Percentiles rank a stretch among this genome's conserved stretches.
These are phyloP conservation scores for Umbilicus rupestris DNA, from an alignment of 164 flowering plant species.

Conservation along the genomic window DNA sequence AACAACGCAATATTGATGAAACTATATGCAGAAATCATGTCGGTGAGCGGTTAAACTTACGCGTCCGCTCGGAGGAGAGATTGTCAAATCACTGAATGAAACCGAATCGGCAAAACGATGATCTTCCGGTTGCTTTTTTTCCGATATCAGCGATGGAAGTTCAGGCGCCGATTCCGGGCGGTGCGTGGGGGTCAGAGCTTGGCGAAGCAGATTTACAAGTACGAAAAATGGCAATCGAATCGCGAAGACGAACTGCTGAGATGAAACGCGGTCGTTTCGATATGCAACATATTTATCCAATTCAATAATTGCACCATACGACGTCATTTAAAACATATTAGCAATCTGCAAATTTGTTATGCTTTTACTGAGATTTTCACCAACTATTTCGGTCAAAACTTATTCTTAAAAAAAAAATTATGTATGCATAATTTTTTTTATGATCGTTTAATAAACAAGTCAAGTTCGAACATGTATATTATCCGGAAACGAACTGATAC, in stretches of 20 bases:
- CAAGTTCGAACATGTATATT: too few relatives aligned
- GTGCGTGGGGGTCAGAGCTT: too few relatives aligned
- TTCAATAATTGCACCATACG: neutral
- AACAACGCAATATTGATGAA: neutral
- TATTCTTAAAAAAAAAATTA: too few relatives aligned
- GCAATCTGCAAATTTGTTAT: too few relatives aligned
- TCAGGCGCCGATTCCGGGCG: too few relatives aligned
- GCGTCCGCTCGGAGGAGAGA: neutral
- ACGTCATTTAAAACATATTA: too few relatives aligned
- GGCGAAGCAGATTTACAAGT: too few relatives aligned
- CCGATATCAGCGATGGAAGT: neutral
- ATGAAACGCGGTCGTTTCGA: neutral
- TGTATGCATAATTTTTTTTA: too few relatives aligned
- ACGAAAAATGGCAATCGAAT: neutral
- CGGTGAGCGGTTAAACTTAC: neutral
- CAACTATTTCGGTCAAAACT: too few relatives aligned
- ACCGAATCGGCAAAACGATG: neutral
- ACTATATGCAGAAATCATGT: neutral
- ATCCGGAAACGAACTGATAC: too few relatives aligned
- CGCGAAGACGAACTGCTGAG: neutral
- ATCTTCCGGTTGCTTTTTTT: neutral
- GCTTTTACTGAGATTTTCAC: too few relatives aligned
- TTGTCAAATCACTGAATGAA: neutral
- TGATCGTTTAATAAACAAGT: too few relatives aligned
- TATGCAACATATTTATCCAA: neutral